Percentiles rank a stretch among this genome's conserved stretches.
Evolutionary conservation across 352 stramenopile species (phyloP).

Genomic region (Phytopythium delawarense): DNA sequence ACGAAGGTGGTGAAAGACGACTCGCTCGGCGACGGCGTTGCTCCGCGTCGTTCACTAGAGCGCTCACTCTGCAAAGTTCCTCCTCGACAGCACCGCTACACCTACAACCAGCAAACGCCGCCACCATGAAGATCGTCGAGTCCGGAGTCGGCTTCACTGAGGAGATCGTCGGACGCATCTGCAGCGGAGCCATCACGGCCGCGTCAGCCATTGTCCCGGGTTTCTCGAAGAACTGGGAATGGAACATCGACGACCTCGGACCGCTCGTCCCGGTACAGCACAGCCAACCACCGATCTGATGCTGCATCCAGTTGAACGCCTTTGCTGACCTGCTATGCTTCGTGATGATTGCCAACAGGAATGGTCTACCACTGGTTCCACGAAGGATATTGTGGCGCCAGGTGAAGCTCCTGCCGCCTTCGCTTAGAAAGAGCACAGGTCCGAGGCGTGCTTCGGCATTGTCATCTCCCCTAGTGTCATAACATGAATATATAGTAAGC

Average conservation of each 20-base stretch:
- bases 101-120: background rate
- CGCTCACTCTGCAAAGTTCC: background rate
- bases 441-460: too few relatives aligned
- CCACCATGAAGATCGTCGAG: background rate
- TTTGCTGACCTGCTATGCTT: background rate
- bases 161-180: slow-evolving; percentile 2
- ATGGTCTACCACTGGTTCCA: slow-evolving; percentile 4
- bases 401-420: background rate
- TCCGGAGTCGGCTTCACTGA: background rate
- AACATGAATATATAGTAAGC: too few relatives aligned
- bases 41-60: too few relatives aligned
- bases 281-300: too few relatives aligned
- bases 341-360: background rate
- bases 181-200: slow-evolving; percentile 5
- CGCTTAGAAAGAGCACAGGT: background rate
- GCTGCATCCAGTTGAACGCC: too few relatives aligned
- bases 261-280: slow-evolving; percentile 6
- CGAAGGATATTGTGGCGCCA: background rate
- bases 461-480: too few relatives aligned
- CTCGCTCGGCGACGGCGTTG: too few relatives aligned
- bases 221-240: slow-evolving; percentile 7
- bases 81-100: background rate
- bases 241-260: slow-evolving; percentile 11
- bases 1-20: too few relatives aligned
- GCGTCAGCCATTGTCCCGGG: slow-evolving; percentile 6